These are phyloP conservation scores for Paraurostyla sp. DNA, from an alignment of 73 alveolate genomes.

Conservation along the genomic window DNA sequence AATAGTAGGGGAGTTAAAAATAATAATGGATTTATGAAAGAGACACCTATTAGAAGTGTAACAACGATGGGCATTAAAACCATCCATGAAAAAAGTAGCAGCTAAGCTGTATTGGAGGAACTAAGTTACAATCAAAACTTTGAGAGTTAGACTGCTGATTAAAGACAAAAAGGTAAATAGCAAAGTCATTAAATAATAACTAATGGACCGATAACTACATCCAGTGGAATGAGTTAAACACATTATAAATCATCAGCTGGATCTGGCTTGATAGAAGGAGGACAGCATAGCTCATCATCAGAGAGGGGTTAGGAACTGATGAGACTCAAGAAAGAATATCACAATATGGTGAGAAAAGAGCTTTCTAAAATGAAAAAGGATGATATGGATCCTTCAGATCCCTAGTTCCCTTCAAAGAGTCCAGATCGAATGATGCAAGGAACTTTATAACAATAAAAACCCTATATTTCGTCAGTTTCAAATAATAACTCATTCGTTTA, in stretches of 20 bases:
- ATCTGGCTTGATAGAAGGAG: neutral
- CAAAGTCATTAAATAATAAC: neutral
- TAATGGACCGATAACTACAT: neutral
- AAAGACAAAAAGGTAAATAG: neutral
- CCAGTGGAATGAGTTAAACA: slow-evolving; percentile 8
- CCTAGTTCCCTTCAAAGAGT: neutral
- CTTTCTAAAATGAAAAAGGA: neutral
- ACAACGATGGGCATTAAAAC: slow-evolving; percentile 9
- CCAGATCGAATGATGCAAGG: slow-evolving; percentile 36
- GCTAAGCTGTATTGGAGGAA: slow-evolving; percentile 3
- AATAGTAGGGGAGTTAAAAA: neutral
- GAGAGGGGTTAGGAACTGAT: slow-evolving; percentile 1
- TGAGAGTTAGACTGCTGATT: neutral
- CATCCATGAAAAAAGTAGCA: neutral
- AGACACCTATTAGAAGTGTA: slow-evolving; percentile 8
- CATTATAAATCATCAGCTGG: neutral
- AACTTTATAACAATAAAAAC: no score
- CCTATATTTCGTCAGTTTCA: no score
- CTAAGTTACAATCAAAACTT: slow-evolving; percentile 2
- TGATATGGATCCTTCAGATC: neutral
- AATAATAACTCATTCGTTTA: neutral
- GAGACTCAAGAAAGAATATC: slow-evolving; percentile 41
- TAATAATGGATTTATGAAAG: neutral
- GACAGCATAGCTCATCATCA: neutral
- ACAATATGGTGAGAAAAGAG: slow-evolving; percentile 22